Conservation (phyloP, 2,329 filamentous ascomycete species). For the Arthrocladium fulminans region DNA sequence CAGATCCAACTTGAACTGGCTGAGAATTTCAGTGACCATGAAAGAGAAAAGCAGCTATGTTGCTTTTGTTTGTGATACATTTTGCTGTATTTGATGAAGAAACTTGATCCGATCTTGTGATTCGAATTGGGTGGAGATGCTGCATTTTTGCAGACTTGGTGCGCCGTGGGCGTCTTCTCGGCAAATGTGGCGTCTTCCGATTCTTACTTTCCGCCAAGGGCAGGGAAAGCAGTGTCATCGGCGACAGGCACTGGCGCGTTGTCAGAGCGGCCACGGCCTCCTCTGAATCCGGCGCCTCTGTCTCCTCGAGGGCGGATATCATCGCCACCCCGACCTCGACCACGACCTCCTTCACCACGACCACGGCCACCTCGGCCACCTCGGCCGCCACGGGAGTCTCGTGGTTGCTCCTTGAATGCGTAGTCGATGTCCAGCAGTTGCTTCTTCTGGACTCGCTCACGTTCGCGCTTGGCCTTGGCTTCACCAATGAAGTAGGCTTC, state of each 20-base stretch:
- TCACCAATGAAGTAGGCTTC: slow-evolving; percentile 64
- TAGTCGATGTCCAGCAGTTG: slow-evolving; percentile 80
- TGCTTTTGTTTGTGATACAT: slow-evolving; percentile 7
- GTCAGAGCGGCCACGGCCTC: slow-evolving; percentile 26
- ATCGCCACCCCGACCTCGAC: slow-evolving; percentile 40
- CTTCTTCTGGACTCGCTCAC: slow-evolving; percentile 80
- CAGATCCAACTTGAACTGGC: neutral
- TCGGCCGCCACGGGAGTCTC: slow-evolving; percentile 42
- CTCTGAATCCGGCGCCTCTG: slow-evolving; percentile 19
- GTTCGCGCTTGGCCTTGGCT: slow-evolving; percentile 73
- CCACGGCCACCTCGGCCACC: slow-evolving; percentile 43
- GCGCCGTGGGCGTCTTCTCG: neutral
- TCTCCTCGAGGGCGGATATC: slow-evolving; percentile 26
- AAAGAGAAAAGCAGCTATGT: neutral
- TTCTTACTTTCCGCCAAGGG: slow-evolving; percentile 22
- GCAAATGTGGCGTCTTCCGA: neutral
- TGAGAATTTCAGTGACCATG: neutral
- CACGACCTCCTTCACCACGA: slow-evolving; percentile 29
- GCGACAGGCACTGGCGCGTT: slow-evolving; percentile 18
- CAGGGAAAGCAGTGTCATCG: slow-evolving; percentile 23
- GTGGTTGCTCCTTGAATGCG: slow-evolving; percentile 63
- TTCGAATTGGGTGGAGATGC: neutral
- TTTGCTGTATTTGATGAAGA: neutral
- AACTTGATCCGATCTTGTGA: neutral
- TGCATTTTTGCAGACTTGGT: slow-evolving; percentile 1